Evolutionary conservation across 2,329 filamentous ascomycete species (phyloP), one percentile per base, ranked within the genome.

Genomic region (Gnomoniopsis sp.): DNA sequence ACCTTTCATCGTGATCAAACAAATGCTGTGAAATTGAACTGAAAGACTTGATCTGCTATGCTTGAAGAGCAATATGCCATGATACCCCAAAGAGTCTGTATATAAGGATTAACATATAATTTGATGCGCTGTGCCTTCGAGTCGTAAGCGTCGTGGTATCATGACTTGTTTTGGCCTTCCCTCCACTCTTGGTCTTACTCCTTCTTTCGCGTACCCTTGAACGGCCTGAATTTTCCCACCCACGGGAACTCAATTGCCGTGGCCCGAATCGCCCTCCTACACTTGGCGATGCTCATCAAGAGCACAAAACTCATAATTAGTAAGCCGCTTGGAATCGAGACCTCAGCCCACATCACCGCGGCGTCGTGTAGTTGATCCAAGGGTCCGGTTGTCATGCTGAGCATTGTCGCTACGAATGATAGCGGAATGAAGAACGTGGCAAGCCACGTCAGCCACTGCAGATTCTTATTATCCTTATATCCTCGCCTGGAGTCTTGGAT

Each of bases 341-440:
- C 44, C 17, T 50, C 33, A 3, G 59, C 59, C 59, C 59, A 61
- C 43, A 61, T 33, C 17, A 48, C 44, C 14, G 56, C 53, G 14
- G 53, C 41, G 3, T 58, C 56, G 22, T 54, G 55, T 23, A 61
- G 52, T 3, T 60, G 2, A 8, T 53, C 21, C 17, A 55, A 33
- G 12, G 59, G 52, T 3, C 48, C 60, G 4, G 65, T 56, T 36
- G 67, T 66, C 69, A 72, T 72, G 15, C 68, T 69, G 8, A 72
- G 67, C 23, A 68, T 56, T 1, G 64, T 65, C 15, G 70, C 66
- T 3, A 71, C 61, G 14, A 69, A 65, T 49, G 68, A 70, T 22
- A 72, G 60, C 3, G 70, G 70, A 17, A 72, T 69, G 59, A 71
- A 72, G 53, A 72, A 64, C 1, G 69, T 71, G 3, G 70, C 70